A percentile compares a stretch with the other conserved stretches of the same genome.
phyloP scores from a whole-genome alignment of 2,329 filamentous ascomycete genomes.

The Colletotrichum paranaense region DNA sequence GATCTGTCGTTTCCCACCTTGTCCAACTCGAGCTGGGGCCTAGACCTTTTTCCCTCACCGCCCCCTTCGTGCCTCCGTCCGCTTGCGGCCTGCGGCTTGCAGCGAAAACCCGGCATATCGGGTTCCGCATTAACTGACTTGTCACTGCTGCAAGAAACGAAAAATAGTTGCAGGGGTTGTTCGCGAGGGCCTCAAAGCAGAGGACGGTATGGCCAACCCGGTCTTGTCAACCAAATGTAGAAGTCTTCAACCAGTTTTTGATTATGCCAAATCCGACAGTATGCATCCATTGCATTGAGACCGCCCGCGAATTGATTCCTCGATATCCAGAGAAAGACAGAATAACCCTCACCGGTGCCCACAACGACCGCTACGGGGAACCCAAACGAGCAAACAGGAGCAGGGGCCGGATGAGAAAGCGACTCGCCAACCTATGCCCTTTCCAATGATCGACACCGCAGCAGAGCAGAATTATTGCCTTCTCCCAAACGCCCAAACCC shows the following conservation, averaged over 20 bases:
- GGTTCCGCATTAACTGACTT: not conserved
- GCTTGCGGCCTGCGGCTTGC: not conserved
- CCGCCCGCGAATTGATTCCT: not conserved
- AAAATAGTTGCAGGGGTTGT: no score
- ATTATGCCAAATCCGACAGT: not conserved
- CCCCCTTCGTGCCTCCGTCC: not conserved
- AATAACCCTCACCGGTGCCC: not conserved
- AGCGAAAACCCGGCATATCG: not conserved
- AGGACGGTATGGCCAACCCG: no score
- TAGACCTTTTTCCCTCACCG: not conserved
- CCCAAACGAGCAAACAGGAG: not conserved
- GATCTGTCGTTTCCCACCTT: not conserved
- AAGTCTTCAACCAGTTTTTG: not conserved
- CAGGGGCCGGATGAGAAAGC: not conserved
- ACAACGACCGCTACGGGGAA: not conserved
- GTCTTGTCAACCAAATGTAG: no score
- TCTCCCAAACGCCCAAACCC: not conserved
- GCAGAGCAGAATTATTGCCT: not conserved
- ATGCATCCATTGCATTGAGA: not conserved
- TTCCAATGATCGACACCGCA: conserved; percentile 5
- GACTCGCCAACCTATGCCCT: not conserved
- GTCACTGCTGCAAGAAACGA: not conserved
- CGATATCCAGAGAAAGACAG: not conserved
- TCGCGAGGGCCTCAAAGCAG: not conserved
- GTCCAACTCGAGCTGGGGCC: not conserved